Conservation (phyloP, 345 rosid species). For the Eucalyptus curtisii region DNA sequence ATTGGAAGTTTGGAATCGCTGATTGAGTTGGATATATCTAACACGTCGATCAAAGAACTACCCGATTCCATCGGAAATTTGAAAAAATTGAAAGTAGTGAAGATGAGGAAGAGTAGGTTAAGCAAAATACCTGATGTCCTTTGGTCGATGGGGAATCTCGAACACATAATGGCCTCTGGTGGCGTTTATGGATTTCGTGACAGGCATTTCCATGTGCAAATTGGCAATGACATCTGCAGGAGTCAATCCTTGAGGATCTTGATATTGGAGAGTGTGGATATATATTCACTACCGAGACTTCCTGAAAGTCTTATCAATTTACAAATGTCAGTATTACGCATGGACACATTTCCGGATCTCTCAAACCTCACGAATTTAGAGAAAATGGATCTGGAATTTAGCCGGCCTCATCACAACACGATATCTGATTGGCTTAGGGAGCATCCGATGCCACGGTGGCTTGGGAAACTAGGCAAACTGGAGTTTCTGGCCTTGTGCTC, state of each 20-base stretch:
- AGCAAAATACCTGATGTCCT: too few species aligned
- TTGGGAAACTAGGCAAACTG: too few species aligned
- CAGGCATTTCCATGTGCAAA: accelerated
- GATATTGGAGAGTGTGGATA: accelerated
- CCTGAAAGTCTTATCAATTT: too few species aligned
- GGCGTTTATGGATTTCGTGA: accelerated
- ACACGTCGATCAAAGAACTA: too few species aligned
- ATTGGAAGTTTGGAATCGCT: too few species aligned
- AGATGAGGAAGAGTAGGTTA: accelerated
- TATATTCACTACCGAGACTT: too few species aligned
- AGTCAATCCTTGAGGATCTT: too few species aligned
- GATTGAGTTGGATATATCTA: accelerated
- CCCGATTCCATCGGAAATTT: accelerated
- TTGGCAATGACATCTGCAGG: accelerated
- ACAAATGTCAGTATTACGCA: accelerated
- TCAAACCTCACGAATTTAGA: too few species aligned
- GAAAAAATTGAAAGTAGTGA: too few species aligned
- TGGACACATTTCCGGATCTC: too few species aligned
- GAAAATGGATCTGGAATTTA: accelerated
- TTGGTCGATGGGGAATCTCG: accelerated
- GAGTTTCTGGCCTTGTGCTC: accelerated
- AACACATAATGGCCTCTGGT: accelerated
- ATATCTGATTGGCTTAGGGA: too few species aligned
- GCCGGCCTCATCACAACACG: accelerated
- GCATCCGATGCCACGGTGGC: accelerated